These are phyloP conservation scores for Suhomyces canberraensis DNA, from an alignment of 805 yeast species.

Conservation along the genomic window DNA sequence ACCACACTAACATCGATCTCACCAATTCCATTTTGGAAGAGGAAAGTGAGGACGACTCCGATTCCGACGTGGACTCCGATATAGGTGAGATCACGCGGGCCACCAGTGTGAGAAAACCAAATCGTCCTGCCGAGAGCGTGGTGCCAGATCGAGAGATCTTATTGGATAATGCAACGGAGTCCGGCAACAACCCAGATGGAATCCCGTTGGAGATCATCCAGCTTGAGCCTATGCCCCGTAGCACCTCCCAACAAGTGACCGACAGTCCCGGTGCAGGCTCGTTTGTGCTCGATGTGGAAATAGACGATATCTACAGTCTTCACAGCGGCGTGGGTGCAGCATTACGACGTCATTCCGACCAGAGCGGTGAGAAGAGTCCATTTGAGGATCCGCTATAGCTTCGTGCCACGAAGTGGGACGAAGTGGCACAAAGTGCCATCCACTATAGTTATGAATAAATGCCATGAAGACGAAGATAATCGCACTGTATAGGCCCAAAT, in stretches of 20 bases:
- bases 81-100: constrained; percentile 44
- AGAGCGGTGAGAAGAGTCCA: constrained; percentile 24
- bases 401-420: no score
- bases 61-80: constrained; percentile 44
- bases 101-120: constrained; percentile 26
- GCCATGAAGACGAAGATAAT: no score
- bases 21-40: neutral
- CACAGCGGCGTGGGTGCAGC: no score
- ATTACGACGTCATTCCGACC: no score
- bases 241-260: neutral
- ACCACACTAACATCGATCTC: neutral
- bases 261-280: constrained; percentile 16
- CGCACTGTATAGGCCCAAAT: no score
- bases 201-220: constrained; percentile 6
- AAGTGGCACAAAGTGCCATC: no score
- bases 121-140: neutral
- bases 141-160: constrained; percentile 13
- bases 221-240: constrained; percentile 4
- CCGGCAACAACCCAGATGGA: constrained; percentile 2
- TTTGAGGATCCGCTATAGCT: constrained; percentile 28
- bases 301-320: constrained; percentile 14
- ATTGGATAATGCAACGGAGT: constrained; percentile 8
- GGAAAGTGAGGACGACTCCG: constrained; percentile 10
- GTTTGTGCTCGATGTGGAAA: constrained; percentile 32
- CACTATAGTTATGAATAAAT: no score